A percentile compares a stretch with the other conserved stretches of the same genome.
Conservation (phyloP, 805 yeast species). For the Wickerhamomyces canadensis region DNA sequence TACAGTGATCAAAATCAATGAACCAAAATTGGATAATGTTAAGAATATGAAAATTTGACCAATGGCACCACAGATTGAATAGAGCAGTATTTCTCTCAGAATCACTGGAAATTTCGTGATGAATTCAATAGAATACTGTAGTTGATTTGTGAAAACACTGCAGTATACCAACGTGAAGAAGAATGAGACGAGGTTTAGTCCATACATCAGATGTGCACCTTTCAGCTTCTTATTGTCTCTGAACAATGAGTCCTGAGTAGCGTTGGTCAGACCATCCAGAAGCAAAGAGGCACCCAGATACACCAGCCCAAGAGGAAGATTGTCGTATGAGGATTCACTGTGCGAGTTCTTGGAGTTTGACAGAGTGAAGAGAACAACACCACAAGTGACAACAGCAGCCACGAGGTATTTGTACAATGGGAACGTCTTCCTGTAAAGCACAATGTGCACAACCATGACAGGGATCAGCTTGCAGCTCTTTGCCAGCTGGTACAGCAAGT, state of each 20-base stretch:
- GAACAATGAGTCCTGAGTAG: slow-evolving; percentile 86
- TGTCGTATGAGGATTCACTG: slow-evolving; percentile 25
- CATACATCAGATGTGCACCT: slow-evolving; percentile 86
- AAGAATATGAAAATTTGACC: slow-evolving; percentile 94
- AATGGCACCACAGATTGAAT: slow-evolving; percentile 75
- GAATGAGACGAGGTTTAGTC: slow-evolving; percentile 44
- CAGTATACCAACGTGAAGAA: slow-evolving; percentile 47
- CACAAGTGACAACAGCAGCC: slow-evolving; percentile 72
- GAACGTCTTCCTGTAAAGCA: slow-evolving; percentile 64
- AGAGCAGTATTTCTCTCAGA: slow-evolving; percentile 52
- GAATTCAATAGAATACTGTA: slow-evolving; percentile 43
- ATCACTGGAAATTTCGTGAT: slow-evolving; percentile 47
- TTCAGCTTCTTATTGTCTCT: slow-evolving; percentile 45
- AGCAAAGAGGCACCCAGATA: slow-evolving; percentile 59
- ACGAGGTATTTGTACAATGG: slow-evolving; percentile 74
- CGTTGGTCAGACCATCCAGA: slow-evolving; percentile 88
- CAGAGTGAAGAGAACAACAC: slow-evolving; percentile 76
- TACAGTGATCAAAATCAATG: slow-evolving; percentile 80
- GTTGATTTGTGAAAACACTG: slow-evolving; percentile 38
- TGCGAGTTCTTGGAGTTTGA: slow-evolving; percentile 30
- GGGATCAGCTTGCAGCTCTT: slow-evolving; percentile 94
- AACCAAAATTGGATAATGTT: slow-evolving; percentile 79
- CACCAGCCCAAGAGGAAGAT: slow-evolving; percentile 47
- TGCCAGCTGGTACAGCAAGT: slow-evolving; percentile 76
- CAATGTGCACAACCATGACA: slow-evolving; percentile 78